phyloP scores from a whole-genome alignment of 2,329 filamentous ascomycete genomes.

The Fusarium drepaniforme region DNA sequence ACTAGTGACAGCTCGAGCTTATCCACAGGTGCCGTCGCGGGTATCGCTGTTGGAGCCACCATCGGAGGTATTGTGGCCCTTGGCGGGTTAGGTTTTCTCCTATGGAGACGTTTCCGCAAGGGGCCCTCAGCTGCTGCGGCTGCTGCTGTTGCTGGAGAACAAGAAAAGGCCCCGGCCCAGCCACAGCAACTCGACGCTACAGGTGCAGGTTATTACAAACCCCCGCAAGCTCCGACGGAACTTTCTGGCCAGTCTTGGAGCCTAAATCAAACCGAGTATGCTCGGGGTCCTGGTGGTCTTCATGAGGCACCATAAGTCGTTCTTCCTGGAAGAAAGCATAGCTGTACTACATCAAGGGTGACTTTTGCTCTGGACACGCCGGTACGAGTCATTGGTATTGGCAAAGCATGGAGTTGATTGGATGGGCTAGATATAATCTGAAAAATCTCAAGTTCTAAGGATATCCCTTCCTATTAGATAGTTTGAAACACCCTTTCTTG shows the following conservation, averaged over 20 bases:
- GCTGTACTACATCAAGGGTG: background rate
- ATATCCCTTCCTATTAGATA: background rate
- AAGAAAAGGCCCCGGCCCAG: conserved; percentile 12
- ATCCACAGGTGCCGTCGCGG: conserved; percentile 40
- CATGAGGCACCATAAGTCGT: conserved; percentile 26
- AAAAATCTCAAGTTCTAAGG: background rate
- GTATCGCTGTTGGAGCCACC: conserved; percentile 41
- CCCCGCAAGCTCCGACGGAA: conserved; percentile 18
- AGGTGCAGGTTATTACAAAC: conserved; percentile 21
- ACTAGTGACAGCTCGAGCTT: conserved; percentile 6
- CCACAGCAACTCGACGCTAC: background rate
- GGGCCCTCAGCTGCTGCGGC: conserved; percentile 8
- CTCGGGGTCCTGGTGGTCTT: conserved; percentile 21
- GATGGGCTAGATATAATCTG: background rate
- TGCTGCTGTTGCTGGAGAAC: background rate
- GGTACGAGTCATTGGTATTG: background rate
- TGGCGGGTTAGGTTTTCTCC: conserved; percentile 34
- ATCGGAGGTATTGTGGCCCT: conserved; percentile 33
- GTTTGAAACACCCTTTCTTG: background rate
- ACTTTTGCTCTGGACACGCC: background rate
- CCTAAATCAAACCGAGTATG: conserved; percentile 10
- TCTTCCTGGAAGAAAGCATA: background rate
- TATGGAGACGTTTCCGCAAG: conserved; percentile 36
- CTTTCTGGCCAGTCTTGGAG: conserved; percentile 27
- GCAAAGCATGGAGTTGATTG: background rate